These are phyloP conservation scores for Lachancea waltii DNA, from an alignment of 805 yeast species.

Conservation along the genomic window DNA sequence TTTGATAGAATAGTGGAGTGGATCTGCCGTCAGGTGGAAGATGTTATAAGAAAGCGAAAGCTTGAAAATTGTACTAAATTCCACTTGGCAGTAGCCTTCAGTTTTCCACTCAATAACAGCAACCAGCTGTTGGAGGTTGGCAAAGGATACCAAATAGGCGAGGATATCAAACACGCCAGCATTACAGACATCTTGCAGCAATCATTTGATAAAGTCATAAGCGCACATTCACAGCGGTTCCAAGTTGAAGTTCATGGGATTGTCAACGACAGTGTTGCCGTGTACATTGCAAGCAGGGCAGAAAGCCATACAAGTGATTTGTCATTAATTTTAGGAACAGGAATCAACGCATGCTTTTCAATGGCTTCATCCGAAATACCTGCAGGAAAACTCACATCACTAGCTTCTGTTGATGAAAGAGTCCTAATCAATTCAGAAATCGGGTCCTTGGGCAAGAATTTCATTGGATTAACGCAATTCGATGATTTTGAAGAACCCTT, in stretches of 20 bases:
- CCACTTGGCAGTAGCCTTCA: slow-evolving; percentile 31
- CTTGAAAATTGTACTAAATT: not conserved
- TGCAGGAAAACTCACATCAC: slow-evolving; percentile 7
- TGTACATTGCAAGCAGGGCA: slow-evolving; percentile 45
- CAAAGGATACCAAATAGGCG: slow-evolving; percentile 50
- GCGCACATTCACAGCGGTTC: slow-evolving; percentile 24
- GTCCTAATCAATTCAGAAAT: slow-evolving; percentile 24
- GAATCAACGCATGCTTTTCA: slow-evolving; percentile 47
- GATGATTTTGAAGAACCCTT: slow-evolving; percentile 11
- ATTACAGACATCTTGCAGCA: slow-evolving; percentile 38
- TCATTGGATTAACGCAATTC: slow-evolving; percentile 17
- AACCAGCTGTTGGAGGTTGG: slow-evolving; percentile 43
- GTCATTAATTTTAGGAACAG: slow-evolving; percentile 65
- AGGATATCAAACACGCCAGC: slow-evolving; percentile 38
- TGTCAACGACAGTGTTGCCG: slow-evolving; percentile 63
- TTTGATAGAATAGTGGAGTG: slow-evolving; percentile 16
- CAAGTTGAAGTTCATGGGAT: slow-evolving; percentile 37
- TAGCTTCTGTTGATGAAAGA: not conserved
- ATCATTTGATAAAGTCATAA: slow-evolving; percentile 21
- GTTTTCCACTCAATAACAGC: slow-evolving; percentile 28
- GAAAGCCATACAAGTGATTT: slow-evolving; percentile 32
- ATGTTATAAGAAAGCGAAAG: not conserved
- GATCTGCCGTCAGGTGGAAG: slow-evolving; percentile 13
- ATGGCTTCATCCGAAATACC: slow-evolving; percentile 18
- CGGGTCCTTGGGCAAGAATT: slow-evolving; percentile 24